Conservation (phyloP, 345 rosid genomes). For the Reutealis trisperma region DNA sequence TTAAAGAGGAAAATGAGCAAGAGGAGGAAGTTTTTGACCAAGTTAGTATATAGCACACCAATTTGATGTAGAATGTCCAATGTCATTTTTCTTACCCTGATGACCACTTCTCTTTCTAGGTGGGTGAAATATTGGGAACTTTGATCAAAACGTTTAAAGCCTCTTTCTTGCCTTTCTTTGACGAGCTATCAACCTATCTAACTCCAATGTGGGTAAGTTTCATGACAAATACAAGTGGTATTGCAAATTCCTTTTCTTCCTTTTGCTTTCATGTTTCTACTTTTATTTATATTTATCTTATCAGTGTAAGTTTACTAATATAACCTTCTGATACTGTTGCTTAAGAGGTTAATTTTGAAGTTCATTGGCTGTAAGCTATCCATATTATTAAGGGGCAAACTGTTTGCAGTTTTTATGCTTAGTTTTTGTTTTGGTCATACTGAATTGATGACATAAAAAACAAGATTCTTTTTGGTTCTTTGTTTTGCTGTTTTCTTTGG, state of each 20-base stretch:
- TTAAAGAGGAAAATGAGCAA: slow-evolving; percentile 97
- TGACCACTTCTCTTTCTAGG: slow-evolving; percentile 45
- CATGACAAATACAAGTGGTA: neutral
- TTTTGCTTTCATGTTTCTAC: neutral
- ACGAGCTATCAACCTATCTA: slow-evolving; percentile 86
- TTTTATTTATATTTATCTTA: neutral
- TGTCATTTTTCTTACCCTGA: slow-evolving; percentile 12
- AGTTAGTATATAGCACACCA: slow-evolving; percentile 45
- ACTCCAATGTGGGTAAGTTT: slow-evolving; percentile 99
- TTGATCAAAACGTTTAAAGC: slow-evolving; percentile 92
- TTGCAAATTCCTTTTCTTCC: neutral
- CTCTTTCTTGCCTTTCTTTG: slow-evolving; percentile 90
- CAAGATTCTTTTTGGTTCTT: no score
- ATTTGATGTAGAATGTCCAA: neutral
- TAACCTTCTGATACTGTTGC: no score
- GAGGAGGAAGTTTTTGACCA: slow-evolving; percentile 99
- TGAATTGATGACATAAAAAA: no score
- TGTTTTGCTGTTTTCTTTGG: no score
- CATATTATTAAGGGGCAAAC: no score
- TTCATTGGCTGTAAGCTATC: no score
- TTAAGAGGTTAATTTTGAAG: neutral
- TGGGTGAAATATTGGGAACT: slow-evolving; percentile 98
- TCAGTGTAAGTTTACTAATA: no score
- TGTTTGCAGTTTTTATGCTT: no score
- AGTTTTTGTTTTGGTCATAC: no score